A percentile compares a stretch with the other conserved stretches of the same genome.
These are phyloP conservation scores for Fusarium mexicanum DNA, from an alignment of 2,329 filamentous ascomycete genomes.

Conservation along the genomic window DNA sequence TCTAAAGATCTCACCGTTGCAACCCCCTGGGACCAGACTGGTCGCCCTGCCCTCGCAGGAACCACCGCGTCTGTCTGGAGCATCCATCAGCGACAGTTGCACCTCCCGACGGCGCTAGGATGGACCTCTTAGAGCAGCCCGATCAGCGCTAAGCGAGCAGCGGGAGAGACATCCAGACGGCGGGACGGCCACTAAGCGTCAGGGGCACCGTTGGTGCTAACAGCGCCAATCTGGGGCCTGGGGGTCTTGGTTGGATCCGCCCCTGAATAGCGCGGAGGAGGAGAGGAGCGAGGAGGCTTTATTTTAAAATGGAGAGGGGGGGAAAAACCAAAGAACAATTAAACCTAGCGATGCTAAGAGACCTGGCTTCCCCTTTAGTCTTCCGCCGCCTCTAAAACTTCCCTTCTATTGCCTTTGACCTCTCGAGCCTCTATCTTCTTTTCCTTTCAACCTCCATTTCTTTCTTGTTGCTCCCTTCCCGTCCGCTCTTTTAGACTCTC, in stretches of 20 bases:
- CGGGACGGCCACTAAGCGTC: slow-evolving; percentile 42
- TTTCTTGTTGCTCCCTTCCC: slow-evolving; percentile 16
- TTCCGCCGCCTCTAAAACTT: slow-evolving; percentile 22
- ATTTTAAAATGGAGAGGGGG: slow-evolving; percentile 41
- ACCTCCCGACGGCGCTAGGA: slow-evolving; percentile 37
- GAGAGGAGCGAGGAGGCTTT: slow-evolving; percentile 35
- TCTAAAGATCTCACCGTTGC: slow-evolving; percentile 9
- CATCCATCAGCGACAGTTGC: slow-evolving; percentile 17
- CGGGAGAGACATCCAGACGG: slow-evolving; percentile 36
- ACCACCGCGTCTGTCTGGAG: neutral
- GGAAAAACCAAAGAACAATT: slow-evolving; percentile 42
- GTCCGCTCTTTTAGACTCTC: slow-evolving; percentile 20
- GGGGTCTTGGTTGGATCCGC: slow-evolving; percentile 42
- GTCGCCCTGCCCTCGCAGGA: slow-evolving; percentile 13
- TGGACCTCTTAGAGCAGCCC: slow-evolving; percentile 37
- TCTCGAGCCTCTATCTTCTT: slow-evolving; percentile 21
- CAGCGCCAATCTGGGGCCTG: slow-evolving; percentile 46
- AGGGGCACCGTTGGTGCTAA: slow-evolving; percentile 41
- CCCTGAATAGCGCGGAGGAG: slow-evolving; percentile 35
- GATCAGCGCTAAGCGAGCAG: slow-evolving; percentile 44
- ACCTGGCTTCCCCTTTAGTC: slow-evolving; percentile 38
- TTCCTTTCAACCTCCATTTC: slow-evolving; percentile 1
- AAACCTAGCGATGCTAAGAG: slow-evolving; percentile 39
- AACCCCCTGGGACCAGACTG: neutral
- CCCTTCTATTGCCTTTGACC: slow-evolving; percentile 11